These are phyloP conservation scores for Salvia miltiorrhiza DNA, from an alignment of 257 asterid genomes.

Conservation along the genomic window DNA sequence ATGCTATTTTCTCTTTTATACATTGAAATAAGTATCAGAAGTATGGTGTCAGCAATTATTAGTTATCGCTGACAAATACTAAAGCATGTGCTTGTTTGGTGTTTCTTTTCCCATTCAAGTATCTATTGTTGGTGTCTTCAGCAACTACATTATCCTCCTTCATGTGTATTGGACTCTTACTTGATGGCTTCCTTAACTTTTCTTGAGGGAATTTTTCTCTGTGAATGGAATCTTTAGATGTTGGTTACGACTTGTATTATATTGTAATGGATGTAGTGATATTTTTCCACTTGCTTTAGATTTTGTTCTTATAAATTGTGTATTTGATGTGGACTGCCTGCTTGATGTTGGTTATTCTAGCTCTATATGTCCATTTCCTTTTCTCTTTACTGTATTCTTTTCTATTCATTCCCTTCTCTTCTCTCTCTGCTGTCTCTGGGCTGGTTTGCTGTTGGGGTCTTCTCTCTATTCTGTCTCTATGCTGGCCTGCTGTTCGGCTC, in stretches of 20 bases:
- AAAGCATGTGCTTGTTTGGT: neutral
- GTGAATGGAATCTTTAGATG: neutral
- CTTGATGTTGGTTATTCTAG: conserved; percentile 27
- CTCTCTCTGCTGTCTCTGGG: conserved; percentile 73
- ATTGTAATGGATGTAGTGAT: conserved; percentile 3
- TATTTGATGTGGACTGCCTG: conserved; percentile 27
- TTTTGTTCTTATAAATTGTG: conserved; percentile 7
- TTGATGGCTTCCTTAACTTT: neutral
- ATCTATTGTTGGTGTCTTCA: conserved; percentile 1
- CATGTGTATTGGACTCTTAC: conserved; percentile 8
- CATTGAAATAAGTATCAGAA: neutral
- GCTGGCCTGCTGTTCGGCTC: conserved; percentile 76
- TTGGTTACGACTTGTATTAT: neutral
- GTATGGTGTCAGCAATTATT: neutral
- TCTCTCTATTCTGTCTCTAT: conserved; percentile 63
- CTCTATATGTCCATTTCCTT: conserved; percentile 37
- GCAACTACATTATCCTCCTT: neutral
- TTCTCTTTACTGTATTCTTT: conserved; percentile 47
- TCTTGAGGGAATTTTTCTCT: neutral
- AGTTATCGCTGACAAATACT: neutral
- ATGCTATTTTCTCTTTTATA: neutral
- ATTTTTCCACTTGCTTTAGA: conserved; percentile 4
- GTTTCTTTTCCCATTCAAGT: neutral
- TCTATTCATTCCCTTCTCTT: conserved; percentile 83
- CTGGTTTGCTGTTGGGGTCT: conserved; percentile 83